phyloP scores from a whole-genome alignment of 2,329 filamentous ascomycete species.

The Aureobasidium sp. region DNA sequence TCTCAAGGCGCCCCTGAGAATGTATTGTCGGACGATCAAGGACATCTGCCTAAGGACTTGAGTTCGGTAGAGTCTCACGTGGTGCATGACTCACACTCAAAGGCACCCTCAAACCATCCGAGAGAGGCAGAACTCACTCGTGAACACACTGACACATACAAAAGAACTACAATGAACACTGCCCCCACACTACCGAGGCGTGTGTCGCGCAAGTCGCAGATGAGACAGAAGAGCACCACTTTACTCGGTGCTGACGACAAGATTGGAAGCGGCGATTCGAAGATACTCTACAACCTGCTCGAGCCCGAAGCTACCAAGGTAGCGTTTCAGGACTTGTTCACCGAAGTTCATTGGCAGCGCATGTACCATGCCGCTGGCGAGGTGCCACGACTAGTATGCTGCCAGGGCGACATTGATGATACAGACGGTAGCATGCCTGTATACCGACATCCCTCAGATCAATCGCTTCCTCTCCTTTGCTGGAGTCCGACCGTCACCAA shows the following conservation, averaged over 20 bases:
- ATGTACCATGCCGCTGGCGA: slow-evolving; percentile 91
- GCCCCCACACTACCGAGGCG: neutral
- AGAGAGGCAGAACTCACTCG: neutral
- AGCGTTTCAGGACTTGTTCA: slow-evolving; percentile 61
- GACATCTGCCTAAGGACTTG: neutral
- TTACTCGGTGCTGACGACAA: slow-evolving; percentile 41
- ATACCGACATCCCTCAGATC: slow-evolving; percentile 91
- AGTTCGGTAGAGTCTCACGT: neutral
- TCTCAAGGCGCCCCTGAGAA: neutral
- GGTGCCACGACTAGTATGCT: slow-evolving; percentile 83
- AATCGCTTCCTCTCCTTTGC: slow-evolving; percentile 65
- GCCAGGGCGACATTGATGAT: slow-evolving; percentile 63
- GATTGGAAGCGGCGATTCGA: slow-evolving; percentile 65
- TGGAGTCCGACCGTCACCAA: slow-evolving; percentile 67
- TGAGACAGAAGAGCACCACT: neutral
- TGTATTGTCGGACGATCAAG: neutral
- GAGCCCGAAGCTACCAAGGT: slow-evolving; percentile 41
- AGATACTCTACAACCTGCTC: slow-evolving; percentile 63
- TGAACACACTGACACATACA: neutral
- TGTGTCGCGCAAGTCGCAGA: neutral
- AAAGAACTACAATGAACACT: neutral
- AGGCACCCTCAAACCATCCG: neutral
- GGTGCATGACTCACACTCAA: neutral
- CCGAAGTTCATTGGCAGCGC: slow-evolving; percentile 76
- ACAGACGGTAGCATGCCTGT: slow-evolving; percentile 76